These are phyloP conservation scores for Bathelium albidoporum DNA, from an alignment of 495 filamentous ascomycete genomes.

Conservation along the genomic window DNA sequence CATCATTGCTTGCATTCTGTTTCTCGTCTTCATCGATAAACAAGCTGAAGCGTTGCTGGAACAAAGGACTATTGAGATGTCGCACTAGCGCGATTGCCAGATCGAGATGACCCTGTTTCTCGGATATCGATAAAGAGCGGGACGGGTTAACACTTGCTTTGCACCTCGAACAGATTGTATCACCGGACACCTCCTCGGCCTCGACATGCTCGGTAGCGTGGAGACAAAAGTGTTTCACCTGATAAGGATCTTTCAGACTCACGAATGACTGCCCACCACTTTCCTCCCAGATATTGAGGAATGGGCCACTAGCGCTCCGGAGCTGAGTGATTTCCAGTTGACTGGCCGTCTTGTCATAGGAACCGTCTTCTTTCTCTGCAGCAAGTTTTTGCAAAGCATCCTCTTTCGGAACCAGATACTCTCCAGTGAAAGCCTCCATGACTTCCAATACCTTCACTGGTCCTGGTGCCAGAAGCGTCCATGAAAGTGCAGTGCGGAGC, in stretches of 20 bases:
- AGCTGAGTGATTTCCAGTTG: constrained; percentile 1
- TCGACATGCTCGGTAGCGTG: not conserved
- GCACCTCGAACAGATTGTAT: not conserved
- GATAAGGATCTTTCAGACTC: not conserved
- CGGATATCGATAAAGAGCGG: not conserved
- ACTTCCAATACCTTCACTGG: not conserved
- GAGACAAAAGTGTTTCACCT: not conserved
- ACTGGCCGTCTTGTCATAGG: not conserved
- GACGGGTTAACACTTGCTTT: not conserved
- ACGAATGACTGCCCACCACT: not conserved
- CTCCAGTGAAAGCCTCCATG: not conserved
- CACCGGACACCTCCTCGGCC: not conserved
- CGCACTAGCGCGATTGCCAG: not conserved
- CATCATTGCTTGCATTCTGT: not conserved
- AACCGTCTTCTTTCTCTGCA: not conserved
- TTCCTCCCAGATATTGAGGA: not conserved
- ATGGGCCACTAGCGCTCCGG: constrained; percentile 1
- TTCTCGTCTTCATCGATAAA: not conserved
- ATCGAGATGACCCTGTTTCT: constrained; percentile 8
- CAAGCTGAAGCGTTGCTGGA: not conserved
- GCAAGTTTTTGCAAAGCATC: not conserved
- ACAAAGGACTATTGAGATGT: constrained; percentile 3
- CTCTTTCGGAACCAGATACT: not conserved
- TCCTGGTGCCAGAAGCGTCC: constrained; percentile 1
- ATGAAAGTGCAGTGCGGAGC: constrained; percentile 2